A percentile compares a stretch with the other conserved stretches of the same genome.
phyloP scores from a whole-genome alignment of 2,329 filamentous ascomycete species.

The Colletotrichum gloeosporioides region DNA sequence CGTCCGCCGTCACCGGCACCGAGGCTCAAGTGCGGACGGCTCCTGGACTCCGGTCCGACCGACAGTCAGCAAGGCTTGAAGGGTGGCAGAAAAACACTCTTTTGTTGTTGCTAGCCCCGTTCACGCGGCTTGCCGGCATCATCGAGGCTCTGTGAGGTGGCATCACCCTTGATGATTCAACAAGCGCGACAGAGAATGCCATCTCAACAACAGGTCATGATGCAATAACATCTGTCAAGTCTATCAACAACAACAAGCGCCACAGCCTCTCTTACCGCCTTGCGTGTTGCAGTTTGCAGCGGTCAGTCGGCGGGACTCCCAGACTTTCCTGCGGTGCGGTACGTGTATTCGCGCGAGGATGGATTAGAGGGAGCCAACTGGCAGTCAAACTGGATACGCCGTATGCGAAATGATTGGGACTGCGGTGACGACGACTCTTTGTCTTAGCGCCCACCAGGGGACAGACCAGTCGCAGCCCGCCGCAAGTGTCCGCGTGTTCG shows the following conservation, averaged over 20 bases:
- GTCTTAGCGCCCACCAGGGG: conserved; percentile 5
- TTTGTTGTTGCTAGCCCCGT: neutral
- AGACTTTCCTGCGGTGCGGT: neutral
- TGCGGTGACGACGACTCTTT: conserved; percentile 9
- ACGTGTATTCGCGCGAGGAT: neutral
- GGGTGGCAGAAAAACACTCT: neutral
- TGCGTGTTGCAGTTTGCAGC: neutral
- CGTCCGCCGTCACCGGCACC: neutral
- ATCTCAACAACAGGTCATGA: conserved; percentile 10
- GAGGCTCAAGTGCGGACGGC: neutral
- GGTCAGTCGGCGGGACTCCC: neutral
- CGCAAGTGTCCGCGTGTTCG: conserved; percentile 7
- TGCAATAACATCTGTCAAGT: neutral
- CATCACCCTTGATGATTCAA: conserved; percentile 7
- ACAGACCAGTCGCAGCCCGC: neutral
- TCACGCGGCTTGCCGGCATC: conserved; percentile 8
- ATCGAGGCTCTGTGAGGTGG: conserved; percentile 7
- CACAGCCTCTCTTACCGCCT: neutral
- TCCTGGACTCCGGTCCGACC: neutral
- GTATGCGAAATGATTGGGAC: conserved; percentile 5
- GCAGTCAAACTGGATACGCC: neutral
- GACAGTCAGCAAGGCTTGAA: neutral
- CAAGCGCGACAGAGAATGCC: conserved; percentile 1
- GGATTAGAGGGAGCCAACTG: neutral
- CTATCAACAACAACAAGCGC: conserved; percentile 1